Evolutionary conservation across 164 flowering plant genomes (phyloP).

Genomic region (Berberis thunbergii): DNA sequence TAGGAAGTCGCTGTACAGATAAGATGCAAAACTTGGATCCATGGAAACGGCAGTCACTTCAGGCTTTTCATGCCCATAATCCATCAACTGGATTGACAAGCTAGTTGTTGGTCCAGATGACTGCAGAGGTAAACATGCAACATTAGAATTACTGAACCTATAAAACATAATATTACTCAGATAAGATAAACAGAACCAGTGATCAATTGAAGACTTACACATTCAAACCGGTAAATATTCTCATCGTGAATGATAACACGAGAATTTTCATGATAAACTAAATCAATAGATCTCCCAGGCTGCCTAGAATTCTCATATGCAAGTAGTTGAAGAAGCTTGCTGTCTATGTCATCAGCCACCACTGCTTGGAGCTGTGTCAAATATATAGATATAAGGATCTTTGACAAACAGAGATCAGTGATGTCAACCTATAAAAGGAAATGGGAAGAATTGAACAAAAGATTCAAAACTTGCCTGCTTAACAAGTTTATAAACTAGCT

Average conservation of each 20-base stretch:
- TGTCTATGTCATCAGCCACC: slow-evolving; percentile 79
- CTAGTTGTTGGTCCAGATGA: slow-evolving; percentile 37
- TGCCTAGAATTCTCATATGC: slow-evolving; percentile 78
- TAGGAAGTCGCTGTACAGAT: slow-evolving; percentile 67
- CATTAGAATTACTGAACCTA: background rate
- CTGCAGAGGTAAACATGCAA: slow-evolving; percentile 26
- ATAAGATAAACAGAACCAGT: background rate
- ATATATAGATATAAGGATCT: background rate
- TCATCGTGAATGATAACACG: slow-evolving; percentile 76
- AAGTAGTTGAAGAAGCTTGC: slow-evolving; percentile 85
- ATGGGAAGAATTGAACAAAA: background rate
- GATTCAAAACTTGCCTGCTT: slow-evolving; percentile 41
- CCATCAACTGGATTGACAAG: slow-evolving; percentile 84
- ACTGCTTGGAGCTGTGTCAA: slow-evolving; percentile 70
- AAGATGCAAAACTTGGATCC: slow-evolving; percentile 75
- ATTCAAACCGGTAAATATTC: slow-evolving; percentile 79
- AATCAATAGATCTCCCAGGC: slow-evolving; percentile 54
- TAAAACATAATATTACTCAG: background rate
- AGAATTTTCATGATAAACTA: slow-evolving; percentile 79
- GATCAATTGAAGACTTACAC: slow-evolving; percentile 40
- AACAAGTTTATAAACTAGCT: slow-evolving; percentile 77
- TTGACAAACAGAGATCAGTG: background rate
- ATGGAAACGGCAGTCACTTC: slow-evolving; percentile 68
- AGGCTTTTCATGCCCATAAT: slow-evolving; percentile 67
- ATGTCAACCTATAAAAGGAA: too few relatives aligned